phyloP scores from a whole-genome alignment of 805 yeast species.

The Lipomyces sp. region DNA sequence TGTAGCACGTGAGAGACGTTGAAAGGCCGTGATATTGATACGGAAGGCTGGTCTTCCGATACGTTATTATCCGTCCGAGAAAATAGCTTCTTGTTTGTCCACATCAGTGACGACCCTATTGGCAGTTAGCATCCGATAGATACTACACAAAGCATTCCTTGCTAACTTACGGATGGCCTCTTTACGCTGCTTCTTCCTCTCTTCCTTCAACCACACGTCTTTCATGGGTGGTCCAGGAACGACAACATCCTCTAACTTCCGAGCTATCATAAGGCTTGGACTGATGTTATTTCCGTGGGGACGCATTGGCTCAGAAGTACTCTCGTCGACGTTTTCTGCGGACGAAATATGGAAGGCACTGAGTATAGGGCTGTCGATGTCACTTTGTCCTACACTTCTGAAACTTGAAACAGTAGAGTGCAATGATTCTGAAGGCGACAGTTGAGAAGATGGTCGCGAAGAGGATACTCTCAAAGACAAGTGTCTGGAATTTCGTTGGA shows the following conservation, averaged over 20 bases:
- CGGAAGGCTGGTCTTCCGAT: background rate
- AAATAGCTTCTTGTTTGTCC: slow-evolving; percentile 15
- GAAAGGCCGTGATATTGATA: slow-evolving; percentile 27
- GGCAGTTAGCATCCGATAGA: background rate
- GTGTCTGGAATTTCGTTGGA: background rate
- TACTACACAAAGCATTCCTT: background rate
- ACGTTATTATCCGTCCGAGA: background rate
- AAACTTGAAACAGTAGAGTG: background rate
- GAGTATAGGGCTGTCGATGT: background rate
- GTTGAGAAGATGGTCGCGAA: slow-evolving; percentile 1
- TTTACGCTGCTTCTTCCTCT: slow-evolving; percentile 10
- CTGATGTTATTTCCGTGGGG: background rate
- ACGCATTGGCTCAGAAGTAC: background rate
- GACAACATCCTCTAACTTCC: slow-evolving; percentile 26
- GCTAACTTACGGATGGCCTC: background rate
- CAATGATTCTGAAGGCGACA: background rate
- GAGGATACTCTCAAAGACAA: background rate
- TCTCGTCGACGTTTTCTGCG: background rate
- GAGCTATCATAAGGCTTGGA: slow-evolving; percentile 13
- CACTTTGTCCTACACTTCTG: background rate
- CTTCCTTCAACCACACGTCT: slow-evolving; percentile 32
- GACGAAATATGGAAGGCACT: background rate
- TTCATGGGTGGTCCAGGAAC: slow-evolving; percentile 35
- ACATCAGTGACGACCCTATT: slow-evolving; percentile 18
- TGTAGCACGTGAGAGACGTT: slow-evolving; percentile 35